Evolutionary conservation across 2,329 filamentous ascomycete genomes (phyloP).

Genomic region (Aspergillus arachidicola): DNA sequence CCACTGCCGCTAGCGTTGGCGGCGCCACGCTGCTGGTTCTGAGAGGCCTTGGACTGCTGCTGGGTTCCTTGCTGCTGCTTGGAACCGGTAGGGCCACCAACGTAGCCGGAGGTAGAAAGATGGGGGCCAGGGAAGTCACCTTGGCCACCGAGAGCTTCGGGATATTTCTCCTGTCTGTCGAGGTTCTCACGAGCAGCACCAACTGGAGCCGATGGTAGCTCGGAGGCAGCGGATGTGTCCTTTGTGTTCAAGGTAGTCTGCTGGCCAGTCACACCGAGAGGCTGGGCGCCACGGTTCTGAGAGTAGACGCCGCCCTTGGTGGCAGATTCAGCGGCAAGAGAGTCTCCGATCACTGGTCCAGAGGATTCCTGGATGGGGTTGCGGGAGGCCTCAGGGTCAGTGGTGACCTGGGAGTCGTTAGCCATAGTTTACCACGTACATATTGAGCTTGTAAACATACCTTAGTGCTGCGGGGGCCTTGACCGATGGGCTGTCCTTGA

Average conservation of each 20-base stretch:
- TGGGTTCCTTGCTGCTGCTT: slow-evolving; percentile 33
- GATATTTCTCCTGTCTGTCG: slow-evolving; percentile 47
- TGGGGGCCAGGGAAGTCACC: slow-evolving; percentile 43
- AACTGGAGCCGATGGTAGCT: slow-evolving; percentile 52
- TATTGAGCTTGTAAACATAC: slow-evolving; percentile 16
- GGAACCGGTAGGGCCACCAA: slow-evolving; percentile 36
- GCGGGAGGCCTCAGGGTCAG: slow-evolving; percentile 50
- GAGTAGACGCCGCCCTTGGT: slow-evolving; percentile 62
- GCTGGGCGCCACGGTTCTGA: slow-evolving; percentile 58
- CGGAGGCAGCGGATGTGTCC: slow-evolving; percentile 56
- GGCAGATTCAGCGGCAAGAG: slow-evolving; percentile 74
- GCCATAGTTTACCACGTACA: not conserved
- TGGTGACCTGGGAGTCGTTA: slow-evolving; percentile 37
- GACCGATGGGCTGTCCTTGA: slow-evolving; percentile 41
- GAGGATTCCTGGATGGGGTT: slow-evolving; percentile 63
- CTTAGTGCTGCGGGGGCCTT: slow-evolving; percentile 39
- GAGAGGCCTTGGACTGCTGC: not conserved
- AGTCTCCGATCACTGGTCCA: slow-evolving; percentile 67
- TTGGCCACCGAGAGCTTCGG: slow-evolving; percentile 42
- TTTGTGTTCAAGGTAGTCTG: slow-evolving; percentile 60
- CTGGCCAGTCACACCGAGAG: slow-evolving; percentile 52
- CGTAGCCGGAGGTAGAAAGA: slow-evolving; percentile 35
- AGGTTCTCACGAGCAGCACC: slow-evolving; percentile 49
- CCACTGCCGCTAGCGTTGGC: slow-evolving; percentile 28
- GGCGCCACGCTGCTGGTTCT: slow-evolving; percentile 2